Evolutionary conservation across 805 yeast genomes (phyloP), one percentile per base, ranked within the genome.

Genomic region (Saturnispora bothae): DNA sequence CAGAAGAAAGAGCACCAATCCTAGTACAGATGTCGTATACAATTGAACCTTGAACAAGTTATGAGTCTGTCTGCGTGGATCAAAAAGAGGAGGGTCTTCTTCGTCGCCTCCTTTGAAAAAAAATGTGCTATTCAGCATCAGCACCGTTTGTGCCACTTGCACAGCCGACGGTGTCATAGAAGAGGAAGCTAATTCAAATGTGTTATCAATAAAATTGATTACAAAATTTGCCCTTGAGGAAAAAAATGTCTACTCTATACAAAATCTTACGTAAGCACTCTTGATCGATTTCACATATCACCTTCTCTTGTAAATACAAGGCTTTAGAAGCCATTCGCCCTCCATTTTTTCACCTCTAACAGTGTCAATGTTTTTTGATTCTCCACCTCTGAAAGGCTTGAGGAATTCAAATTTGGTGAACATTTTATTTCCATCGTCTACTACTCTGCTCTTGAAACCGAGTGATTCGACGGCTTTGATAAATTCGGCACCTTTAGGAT

Each of bases 301-400:
- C 49, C 96, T 71, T 62, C 94, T 73, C 57, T 92, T 92, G 60
- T 92, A 92, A 43, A 92, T 83, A 63, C 99, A 92, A 3, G 99
- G 98, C 57, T 89, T 92, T 47, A 92, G 66, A 42, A 89, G 63
- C 94, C 95, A 84, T 50, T 79, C 71, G 8, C 94, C 94, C 52
- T 84, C 95, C 0, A 89, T 78, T 3, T 49, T 52, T 52, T 69
- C 78, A 34, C 53, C 49, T 41, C 73, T 76, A 23, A 81, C 61
- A 45, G 78, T 82, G 46, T 72, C 73, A 14, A 44, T 20, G 55
- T 78, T 66, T 51, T 75, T 77, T 28, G 74, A 76, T 38, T 62
- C 67, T 36, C 72, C 71, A 38, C 78, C 82, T 33, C 68, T 66
- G 12, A 85, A 68, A 1, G 96, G 95, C 62, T 85, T 86, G 65